Evolutionary conservation across 495 filamentous ascomycete species (phyloP), one percentile per base, ranked within the genome.

Genomic region (Aspergillus asperescens): DNA sequence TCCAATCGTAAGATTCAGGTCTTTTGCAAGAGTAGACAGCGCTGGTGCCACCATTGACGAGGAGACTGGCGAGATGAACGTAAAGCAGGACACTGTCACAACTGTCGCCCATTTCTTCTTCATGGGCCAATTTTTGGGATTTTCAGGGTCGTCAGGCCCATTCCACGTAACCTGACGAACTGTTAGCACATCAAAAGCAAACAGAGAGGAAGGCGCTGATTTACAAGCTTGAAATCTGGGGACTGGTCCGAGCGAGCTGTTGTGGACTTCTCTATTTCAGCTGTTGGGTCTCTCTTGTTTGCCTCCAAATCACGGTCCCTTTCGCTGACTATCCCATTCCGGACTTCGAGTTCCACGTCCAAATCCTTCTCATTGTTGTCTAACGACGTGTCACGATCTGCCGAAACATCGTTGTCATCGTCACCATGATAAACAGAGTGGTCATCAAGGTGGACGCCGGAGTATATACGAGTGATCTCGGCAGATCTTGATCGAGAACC

Each of bases 21-120:
- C 86, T 1, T 59, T 54, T 34, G 74, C 68, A 28, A 90, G 78
- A 0, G 73, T 55, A 6, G 61, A 54, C 7, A 89, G 61, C 0
- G 82, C 82, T 0, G 89, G 89, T 0, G 88, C 83, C 5, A 91
- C 78, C 78, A 92, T 89, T 9, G 82, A 82, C 4, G 80, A 84
- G 1, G 81, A 81, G 9, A 85, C 75, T 0, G 87, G 86, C 0
- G 87, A 88, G 48, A 92, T 85, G 53, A 91, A 81, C 0, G 84
- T 89, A 63, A 83, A 86, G 15, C 71, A 70, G 0, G 82, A 82
- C 19, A 79, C 75, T 16, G 77, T 71, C 23, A 77, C 55, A 0
- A 80, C 82, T 1, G 80, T 79, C 0, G 74, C 68, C 86, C 86
- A 90, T 67, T 86, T 86, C 44, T 74, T 71, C 13, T 54, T 61